Base-by-base conservation (phyloP, 2,329 filamentous ascomycete species). In the Zopfia rhizophila region DNA sequence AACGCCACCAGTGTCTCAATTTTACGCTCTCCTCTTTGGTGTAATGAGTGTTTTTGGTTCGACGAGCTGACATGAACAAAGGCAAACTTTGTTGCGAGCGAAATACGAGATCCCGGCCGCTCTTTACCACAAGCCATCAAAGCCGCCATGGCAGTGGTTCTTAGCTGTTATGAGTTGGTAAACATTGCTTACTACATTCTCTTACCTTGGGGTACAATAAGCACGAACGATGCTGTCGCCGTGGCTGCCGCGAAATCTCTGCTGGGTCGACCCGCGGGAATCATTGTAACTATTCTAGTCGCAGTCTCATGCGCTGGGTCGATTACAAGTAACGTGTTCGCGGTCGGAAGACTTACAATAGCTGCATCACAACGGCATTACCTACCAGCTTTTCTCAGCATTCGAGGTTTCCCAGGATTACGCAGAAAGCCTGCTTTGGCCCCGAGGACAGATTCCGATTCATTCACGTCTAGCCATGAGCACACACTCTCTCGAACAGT, bases 181-280 rank as follows among this genome's bases (percentile, higher is more conserved):
- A 87, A 87, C 51, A 73, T 83, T 0, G 78, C 82, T 2, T 87
- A 86, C 64, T 87, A 87, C 53, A 75, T 86, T 14, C 70, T 87
- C 2, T 73, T 87, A 0, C 82, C 84, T 0, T 86, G 83, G 83
- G 63, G 78, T 16, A 72, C 80, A 1, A 72, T 87, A 2, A 81
- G 82, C 0, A 79, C 76, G 0, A 85, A 80, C 0, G 81, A 87
- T 50, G 85, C 82, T 16, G 80, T 87, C 0, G 84, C 84, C 3
- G 83, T 87, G 38, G 13, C 82, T 80, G 56, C 81, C 72, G 16
- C 77, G 72, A 33, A 51, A 25, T 57, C 60, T 13, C 78, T 86
- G 1, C 60, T 86, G 1, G 84, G 84, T 2, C 73, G 70, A 0
- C 74, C 66, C 0, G 79, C 80, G 36, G 84, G 82, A 3, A 75